Evolutionary conservation across 805 yeast genomes (phyloP).

Genomic region (Crinitomyces ghanaensis): DNA sequence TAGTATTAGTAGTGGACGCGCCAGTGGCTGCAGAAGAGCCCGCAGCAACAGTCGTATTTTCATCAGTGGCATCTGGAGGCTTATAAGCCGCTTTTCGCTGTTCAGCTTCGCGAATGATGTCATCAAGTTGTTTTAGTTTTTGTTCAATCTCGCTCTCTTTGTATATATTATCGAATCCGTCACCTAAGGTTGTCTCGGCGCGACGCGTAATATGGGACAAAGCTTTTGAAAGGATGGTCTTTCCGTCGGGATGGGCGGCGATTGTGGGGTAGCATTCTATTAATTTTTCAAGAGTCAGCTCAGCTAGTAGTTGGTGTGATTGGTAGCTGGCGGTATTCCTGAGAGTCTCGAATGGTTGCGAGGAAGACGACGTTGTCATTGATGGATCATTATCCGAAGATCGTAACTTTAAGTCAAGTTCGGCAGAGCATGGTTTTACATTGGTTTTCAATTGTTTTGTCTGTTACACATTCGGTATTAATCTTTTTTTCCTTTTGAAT

Average conservation of each 20-base stretch:
- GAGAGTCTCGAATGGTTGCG: too few relatives aligned
- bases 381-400: too few relatives aligned
- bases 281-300: slow-evolving; percentile 40
- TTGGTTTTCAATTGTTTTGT: too few relatives aligned
- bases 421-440: too few relatives aligned
- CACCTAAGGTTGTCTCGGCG: slow-evolving; percentile 35
- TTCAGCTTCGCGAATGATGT: slow-evolving; percentile 28
- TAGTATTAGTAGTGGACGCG: too few relatives aligned
- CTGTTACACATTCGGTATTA: too few relatives aligned
- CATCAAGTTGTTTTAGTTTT: slow-evolving; percentile 30
- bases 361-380: too few relatives aligned
- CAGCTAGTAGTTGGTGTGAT: too few relatives aligned
- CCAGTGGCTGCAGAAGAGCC: too few relatives aligned
- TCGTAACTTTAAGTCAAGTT: too few relatives aligned
- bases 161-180: slow-evolving; percentile 46
- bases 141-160: slow-evolving; percentile 32
- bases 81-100: slow-evolving; percentile 3
- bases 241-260: slow-evolving; percentile 36
- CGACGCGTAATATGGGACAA: slow-evolving; percentile 40
- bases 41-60: background rate
- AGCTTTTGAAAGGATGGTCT: slow-evolving; percentile 35
- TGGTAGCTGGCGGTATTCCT: too few relatives aligned
- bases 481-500: too few relatives aligned
- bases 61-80: slow-evolving; percentile 11
- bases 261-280: slow-evolving; percentile 44